Percentiles rank a stretch among this genome's conserved stretches.
Evolutionary conservation across 441 rosid genomes (phyloP).

Genomic region (Jatropha multifida): DNA sequence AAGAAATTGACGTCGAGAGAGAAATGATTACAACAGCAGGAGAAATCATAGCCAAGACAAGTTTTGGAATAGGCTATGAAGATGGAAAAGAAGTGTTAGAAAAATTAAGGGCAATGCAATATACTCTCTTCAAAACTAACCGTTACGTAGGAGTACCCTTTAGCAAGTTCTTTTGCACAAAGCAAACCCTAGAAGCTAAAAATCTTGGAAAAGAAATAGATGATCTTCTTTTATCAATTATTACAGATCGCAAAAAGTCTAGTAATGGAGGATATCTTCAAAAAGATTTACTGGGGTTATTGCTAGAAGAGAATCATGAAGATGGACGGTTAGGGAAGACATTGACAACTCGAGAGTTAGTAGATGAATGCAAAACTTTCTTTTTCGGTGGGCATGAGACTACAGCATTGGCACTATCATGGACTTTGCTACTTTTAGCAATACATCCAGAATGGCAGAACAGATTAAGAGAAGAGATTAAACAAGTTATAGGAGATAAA

Average conservation of each 20-base stretch:
- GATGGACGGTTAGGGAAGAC: conserved; percentile 44
- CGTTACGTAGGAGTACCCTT: conserved; percentile 90
- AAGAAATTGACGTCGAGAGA: conserved; percentile 64
- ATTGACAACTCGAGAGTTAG: conserved; percentile 62
- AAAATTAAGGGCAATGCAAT: conserved; percentile 71
- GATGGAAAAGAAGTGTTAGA: conserved; percentile 58
- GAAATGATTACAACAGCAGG: conserved; percentile 72
- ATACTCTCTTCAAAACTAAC: conserved; percentile 64
- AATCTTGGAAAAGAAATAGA: conserved; percentile 77
- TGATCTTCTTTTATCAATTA: conserved; percentile 53
- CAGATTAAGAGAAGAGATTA: conserved; percentile 71
- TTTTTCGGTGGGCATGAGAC: conserved; percentile 98
- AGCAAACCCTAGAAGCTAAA: conserved; percentile 51
- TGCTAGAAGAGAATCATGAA: conserved; percentile 40
- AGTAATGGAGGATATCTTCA: conserved; percentile 18
- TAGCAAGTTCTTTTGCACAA: conserved; percentile 51
- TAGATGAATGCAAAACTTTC: conserved; percentile 95
- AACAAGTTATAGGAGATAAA: conserved; percentile 56
- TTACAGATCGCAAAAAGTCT: conserved; percentile 43
- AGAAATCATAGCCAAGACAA: conserved; percentile 82
- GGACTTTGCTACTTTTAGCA: conserved; percentile 86
- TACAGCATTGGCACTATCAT: conserved; percentile 78
- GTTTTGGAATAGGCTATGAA: conserved; percentile 70
- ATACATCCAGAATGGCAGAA: conserved; percentile 79
- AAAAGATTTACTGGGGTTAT: conserved; percentile 60